phyloP scores from a whole-genome alignment of 1,284 basidiomycete genomes.

The Austroboletus olivaceoglutinosus region DNA sequence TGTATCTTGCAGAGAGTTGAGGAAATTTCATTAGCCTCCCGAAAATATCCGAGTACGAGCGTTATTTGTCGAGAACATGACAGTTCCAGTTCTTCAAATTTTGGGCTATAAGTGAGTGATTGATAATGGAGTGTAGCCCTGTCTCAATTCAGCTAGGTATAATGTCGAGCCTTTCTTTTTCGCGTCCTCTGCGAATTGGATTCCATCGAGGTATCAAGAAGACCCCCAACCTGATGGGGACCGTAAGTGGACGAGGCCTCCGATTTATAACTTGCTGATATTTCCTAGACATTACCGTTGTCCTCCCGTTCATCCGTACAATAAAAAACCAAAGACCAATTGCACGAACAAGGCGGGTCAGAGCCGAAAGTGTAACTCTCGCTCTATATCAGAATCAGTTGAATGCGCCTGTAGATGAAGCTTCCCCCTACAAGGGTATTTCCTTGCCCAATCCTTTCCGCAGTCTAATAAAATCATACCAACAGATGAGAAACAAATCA shows the following conservation, averaged over 20 bases:
- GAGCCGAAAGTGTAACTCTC: background rate
- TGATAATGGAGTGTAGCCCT: too few species aligned
- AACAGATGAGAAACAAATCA: conserved; percentile 35
- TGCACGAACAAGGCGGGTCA: conserved; percentile 8
- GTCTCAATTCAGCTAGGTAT: conserved; percentile 19
- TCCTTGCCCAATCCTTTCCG: background rate
- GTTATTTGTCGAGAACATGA: conserved; percentile 50
- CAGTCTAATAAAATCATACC: background rate
- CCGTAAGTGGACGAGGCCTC: conserved; percentile 39
- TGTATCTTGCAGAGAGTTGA: conserved; percentile 2
- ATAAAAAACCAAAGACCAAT: conserved; percentile 29
- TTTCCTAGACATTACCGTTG: conserved; percentile 47
- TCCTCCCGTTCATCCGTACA: conserved; percentile 45
- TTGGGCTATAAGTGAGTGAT: conserved; percentile 45
- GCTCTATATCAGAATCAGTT: background rate
- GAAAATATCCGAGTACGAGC: conserved; percentile 42
- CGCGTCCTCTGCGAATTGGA: conserved; percentile 54
- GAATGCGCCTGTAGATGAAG: background rate
- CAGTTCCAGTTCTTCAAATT: conserved; percentile 50
- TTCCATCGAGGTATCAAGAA: conserved; percentile 54
- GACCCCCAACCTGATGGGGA: conserved; percentile 39
- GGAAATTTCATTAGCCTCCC: conserved; percentile 27
- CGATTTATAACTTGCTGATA: background rate
- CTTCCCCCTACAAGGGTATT: conserved; percentile 17
- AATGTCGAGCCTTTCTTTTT: conserved; percentile 59